Percentiles rank a stretch among this genome's conserved stretches.
These are phyloP conservation scores for Neocatenulostroma microsporum DNA, from an alignment of 2,329 filamentous ascomycete genomes.

Conservation along the genomic window DNA sequence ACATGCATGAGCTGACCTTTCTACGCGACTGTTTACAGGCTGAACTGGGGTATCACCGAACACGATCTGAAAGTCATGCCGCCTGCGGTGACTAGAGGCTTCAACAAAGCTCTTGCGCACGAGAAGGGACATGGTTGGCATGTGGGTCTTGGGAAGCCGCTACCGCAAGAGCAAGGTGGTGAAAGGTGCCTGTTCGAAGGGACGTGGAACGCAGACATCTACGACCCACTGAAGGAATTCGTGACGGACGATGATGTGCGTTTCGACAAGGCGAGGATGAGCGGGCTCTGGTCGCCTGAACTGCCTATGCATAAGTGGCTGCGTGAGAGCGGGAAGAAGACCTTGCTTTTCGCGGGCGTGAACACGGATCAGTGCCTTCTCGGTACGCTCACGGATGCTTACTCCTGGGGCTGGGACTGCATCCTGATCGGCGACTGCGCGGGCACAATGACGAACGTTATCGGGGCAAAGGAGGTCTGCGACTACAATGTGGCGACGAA, in stretches of 20 bases:
- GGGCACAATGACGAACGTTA: constrained; percentile 34
- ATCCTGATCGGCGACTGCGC: constrained; percentile 36
- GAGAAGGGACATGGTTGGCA: constrained; percentile 35
- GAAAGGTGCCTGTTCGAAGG: constrained; percentile 36
- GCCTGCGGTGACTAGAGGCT: constrained; percentile 35
- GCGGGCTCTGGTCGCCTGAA: constrained; percentile 34
- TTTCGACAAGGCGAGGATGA: constrained; percentile 39
- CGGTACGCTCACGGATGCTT: constrained; percentile 36
- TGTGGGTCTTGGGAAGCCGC: constrained; percentile 32
- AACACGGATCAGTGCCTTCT: constrained; percentile 39
- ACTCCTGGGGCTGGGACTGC: constrained; percentile 38
- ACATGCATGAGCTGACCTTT: no score
- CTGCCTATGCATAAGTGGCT: constrained; percentile 36
- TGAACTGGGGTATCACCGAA: constrained; percentile 38
- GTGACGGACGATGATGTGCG: constrained; percentile 33
- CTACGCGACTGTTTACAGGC: no score
- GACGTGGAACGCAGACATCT: constrained; percentile 38
- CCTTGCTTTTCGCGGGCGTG: constrained; percentile 36
- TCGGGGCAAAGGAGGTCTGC: constrained; percentile 33
- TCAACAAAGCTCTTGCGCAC: constrained; percentile 27
- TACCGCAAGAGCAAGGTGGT: constrained; percentile 31
- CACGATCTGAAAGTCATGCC: constrained; percentile 33
- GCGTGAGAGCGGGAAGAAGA: constrained; percentile 33
- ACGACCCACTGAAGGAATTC: constrained; percentile 32
- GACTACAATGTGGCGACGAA: constrained; percentile 37